Base-by-base conservation (phyloP, 768 basidiomycete species). In the Serpula lacrymans region DNA sequence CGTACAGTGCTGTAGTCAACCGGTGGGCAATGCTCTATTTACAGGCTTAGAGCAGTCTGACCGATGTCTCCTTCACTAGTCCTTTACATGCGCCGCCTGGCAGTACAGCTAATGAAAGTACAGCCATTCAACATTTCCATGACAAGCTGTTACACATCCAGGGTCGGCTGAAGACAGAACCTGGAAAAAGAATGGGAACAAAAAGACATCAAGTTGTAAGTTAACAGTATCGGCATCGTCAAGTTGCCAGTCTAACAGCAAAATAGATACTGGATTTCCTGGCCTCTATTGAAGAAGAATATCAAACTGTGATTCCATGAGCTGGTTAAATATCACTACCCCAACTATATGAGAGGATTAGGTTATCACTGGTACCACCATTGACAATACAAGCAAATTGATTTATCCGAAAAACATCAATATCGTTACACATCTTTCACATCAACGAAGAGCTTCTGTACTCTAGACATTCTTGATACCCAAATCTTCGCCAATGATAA, bases 121-220 rank as follows among this genome's bases (percentile, higher is more conserved):
- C 81, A 0, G 82, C 88, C 4, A 79, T 92, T 20, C 75, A 78
- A 42, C 92, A 95, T 55, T 95, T 94, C 56, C 65, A 90, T 49
- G 88, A 91, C 51, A 95, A 94, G 61, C 71, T 95, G 24, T 59
- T 94, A 20, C 75, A 79, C 41, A 86, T 95, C 42, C 71, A 67
- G 28, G 78, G 78, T 33, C 69, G 77, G 46, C 77, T 94, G 46
- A 94, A 93, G 67, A 95, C 91, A 0, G 74, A 68, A 7, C 71
- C 72, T 3, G 92, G 88, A 3, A 82, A 74, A 53, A 54, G 57
- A 41, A 63, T 90, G 58, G 90, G 88, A 17, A 70, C 74, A 44
- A 80, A 74, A 49, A 68, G 91, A 49, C 91, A 94, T 56, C 64
- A 77, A 50, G 66, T 84, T 37, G 90, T 91, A 48, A 45, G 74